These are phyloP conservation scores for Neonectria coccinea DNA, from an alignment of 2,329 filamentous ascomycete species.

Conservation along the genomic window DNA sequence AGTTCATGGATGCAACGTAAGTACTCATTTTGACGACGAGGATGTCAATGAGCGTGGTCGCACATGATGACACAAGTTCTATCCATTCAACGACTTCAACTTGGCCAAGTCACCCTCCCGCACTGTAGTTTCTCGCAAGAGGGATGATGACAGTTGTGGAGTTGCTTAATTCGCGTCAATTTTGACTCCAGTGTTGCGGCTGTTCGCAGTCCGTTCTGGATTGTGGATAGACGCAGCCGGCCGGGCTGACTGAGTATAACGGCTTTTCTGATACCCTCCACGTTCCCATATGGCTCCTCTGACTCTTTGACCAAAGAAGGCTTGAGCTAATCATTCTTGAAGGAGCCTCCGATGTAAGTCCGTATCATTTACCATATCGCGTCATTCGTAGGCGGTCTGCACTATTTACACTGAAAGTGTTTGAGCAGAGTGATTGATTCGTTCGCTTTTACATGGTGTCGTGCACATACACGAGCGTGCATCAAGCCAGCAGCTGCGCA, in stretches of 20 bases:
- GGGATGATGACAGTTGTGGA: conserved; percentile 80
- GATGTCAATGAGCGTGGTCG: conserved; percentile 10
- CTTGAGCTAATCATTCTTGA: conserved; percentile 15
- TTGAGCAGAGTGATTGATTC: not conserved
- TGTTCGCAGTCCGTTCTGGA: conserved; percentile 68
- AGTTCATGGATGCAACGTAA: conserved; percentile 17
- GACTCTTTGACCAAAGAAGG: not conserved
- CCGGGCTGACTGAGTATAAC: conserved; percentile 74
- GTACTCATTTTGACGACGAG: conserved; percentile 25
- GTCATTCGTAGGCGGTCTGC: not conserved
- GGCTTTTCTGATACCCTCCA: conserved; percentile 67
- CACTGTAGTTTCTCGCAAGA: conserved; percentile 66
- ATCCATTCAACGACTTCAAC: conserved; percentile 81
- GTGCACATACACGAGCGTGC: too few relatives aligned
- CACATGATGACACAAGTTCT: conserved; percentile 66
- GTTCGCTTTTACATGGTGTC: not conserved
- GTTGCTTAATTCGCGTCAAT: conserved; percentile 68
- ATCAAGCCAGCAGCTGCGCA: not conserved
- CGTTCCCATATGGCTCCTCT: conserved; percentile 1
- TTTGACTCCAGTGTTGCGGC: conserved; percentile 67
- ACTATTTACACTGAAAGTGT: not conserved
- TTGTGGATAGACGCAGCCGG: conserved; percentile 62
- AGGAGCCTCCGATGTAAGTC: not conserved
- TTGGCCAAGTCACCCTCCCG: conserved; percentile 78
- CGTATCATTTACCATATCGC: not conserved